Evolutionary conservation across 139 green algal genomes (phyloP), one percentile per base, ranked within the genome.

Genomic region (Picochlorum sp.): DNA sequence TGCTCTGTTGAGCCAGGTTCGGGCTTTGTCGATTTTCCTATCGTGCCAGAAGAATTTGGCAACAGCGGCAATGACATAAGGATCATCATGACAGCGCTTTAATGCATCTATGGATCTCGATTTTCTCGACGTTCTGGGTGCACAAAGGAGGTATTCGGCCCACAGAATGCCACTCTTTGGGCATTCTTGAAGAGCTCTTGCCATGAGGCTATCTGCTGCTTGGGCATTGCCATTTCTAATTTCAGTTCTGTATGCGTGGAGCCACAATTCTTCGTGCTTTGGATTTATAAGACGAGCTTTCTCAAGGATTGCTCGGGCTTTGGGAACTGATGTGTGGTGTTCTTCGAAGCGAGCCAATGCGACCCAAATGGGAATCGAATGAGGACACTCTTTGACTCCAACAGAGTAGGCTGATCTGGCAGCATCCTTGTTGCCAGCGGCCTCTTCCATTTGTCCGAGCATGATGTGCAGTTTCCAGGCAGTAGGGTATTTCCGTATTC

Each of bases 391-490:
- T 41, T 70, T 65, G 45, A 85, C 58, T 46, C 82, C 85, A 28
- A 49, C 61, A 11, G 59, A 23, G 41, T 78, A 81, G 2, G 72
- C 78, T 16, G 69, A 46, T 26, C 74, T 65, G 11, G 79, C 79
- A 4, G 72, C 72, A 6, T 74, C 71, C 8, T 24, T 24, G 52
- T 62, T 62, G 24, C 82, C 83, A n/a, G 62, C 16, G 51, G 80
- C 69, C 75, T 87, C 80, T 70, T 96, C 88, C 74, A 97, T 76
- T 82, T 97, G 92, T 7, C 86, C 92, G 47, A 91, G 60, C 92
- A 98, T 98, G 10, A 97, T 68, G 77, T 88, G 92, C 52, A 97
- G 74, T 86, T 97, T 97, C 62, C 81, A 84, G 59, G 87, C 90
- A 44, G 70, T 62, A 4, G 92, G 87, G 68, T 92, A 96, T n/a